Evolutionary conservation across 2,329 filamentous ascomycete species (phyloP), one percentile per base, ranked within the genome.

Genomic region (Decorospora gaudefroyi): DNA sequence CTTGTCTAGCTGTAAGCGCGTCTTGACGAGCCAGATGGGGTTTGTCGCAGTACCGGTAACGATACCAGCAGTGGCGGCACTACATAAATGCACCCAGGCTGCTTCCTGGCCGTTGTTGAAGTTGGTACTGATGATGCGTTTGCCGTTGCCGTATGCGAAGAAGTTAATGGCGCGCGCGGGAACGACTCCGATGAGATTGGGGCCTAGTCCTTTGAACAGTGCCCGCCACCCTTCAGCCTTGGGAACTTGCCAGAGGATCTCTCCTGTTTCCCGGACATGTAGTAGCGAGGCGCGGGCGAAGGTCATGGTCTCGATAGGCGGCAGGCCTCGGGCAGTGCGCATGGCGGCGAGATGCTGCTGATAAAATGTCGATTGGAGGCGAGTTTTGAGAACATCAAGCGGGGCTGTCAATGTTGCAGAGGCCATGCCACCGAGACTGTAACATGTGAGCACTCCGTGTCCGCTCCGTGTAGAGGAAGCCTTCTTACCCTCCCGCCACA

Each of bases 11-110:
- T 97, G 91, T 59, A 97, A 70, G 21, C 91, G 79, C 27, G 91
- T 97, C 78, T 97, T 97, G 65, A 97, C 84, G 52, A 97, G 81
- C 91, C 91, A 97, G 64, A 97, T 96, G 1, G 91, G 91, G 71
- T 96, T 96, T 25, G 91, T 97, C 15, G 87, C 88, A 1, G 92
- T 96, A 32, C 88, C 88, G 0, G 92, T 96, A 5, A 86, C 85
- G 29, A 96, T 81, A 2, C 91, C 91, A 1, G 91, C 90, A 11
- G 80, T 78, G 1, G 87, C 83, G 4, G 88, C 91, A 1, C 90
- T 85, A 32, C 81, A 75, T 6, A 96, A 77, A 68, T 96, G 90
- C 8, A 96, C 84, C 78, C 82, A 87, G 0, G 87, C 80, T 10
- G 83, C 81, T 64, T 90, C 82, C 58, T 84, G 67, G 34, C 86